A percentile compares a stretch with the other conserved stretches of the same genome.
Conservation (phyloP, 306 rosid species). For the Erythrophleum fordii region DNA sequence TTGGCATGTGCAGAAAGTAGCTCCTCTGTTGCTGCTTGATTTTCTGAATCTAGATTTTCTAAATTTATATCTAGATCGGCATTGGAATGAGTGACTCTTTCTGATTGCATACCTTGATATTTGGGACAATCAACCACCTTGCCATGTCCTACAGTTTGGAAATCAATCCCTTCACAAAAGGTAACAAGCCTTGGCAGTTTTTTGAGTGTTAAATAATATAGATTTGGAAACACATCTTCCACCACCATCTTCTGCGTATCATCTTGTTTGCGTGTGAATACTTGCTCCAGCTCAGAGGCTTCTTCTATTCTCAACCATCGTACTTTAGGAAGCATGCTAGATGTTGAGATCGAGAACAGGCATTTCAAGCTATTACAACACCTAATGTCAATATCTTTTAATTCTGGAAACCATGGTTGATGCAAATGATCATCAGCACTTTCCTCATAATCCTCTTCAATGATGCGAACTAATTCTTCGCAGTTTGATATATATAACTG, state of each 20-base stretch:
- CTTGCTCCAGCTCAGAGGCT: background rate
- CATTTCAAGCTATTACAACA: background rate
- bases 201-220: background rate
- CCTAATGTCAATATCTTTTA: background rate
- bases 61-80: too few relatives aligned
- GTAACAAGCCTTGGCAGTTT: background rate
- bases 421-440: background rate
- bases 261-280: background rate
- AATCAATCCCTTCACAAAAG: background rate
- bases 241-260: background rate
- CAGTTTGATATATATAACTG: background rate
- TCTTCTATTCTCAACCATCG: background rate
- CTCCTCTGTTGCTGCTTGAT: background rate
- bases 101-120: background rate
- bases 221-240: background rate
- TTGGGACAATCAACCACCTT: background rate
- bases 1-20: background rate
- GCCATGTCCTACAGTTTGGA: background rate
- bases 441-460: background rate
- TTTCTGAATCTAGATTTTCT: too few relatives aligned
- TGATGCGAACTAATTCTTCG: background rate
- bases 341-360: background rate
- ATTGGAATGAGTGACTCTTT: background rate
- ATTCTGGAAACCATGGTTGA: background rate
- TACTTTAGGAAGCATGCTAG: background rate